Evolutionary conservation across 208 protist genomes (phyloP), one percentile per base, ranked within the genome.

Genomic region (Trypanosoma theileri): DNA sequence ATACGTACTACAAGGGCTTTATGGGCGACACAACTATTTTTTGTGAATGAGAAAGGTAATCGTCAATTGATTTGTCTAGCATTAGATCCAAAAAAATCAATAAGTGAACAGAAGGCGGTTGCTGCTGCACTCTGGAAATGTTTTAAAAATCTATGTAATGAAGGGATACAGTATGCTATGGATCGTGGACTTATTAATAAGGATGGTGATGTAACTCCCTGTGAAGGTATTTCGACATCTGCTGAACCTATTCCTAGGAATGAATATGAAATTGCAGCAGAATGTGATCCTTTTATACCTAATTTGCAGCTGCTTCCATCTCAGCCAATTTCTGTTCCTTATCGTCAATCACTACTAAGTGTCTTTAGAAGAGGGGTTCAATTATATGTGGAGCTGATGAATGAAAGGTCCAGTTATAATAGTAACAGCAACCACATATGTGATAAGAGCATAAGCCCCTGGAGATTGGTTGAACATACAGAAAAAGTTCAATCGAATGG

Each of bases 91-190:
- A 84, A 82, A 24, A 94, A 91, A 73, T 83, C 80, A 35, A 56
- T 71, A 26, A 86, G 83, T 57, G 81, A 90, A 53, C 80, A 87
- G 31, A 91, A 86, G 61, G 86, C 71, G 16, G 59, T 92, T 21
- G 81, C 79, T 1, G 69, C 71, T 16, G 69, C 85, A 0, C 67
- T 94, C 4, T 76, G 68, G 13, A 66, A 78, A 61, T 62, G 26
- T 60, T 94, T 82, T 71, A 57, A 66, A 22, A 55, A 75, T 12
- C 26, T 77, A 26, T 91, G 85, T 56, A 53, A 14, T 0, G 64
- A 64, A 2, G 74, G 67, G 22, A 71, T 94, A 7, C 24, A 69
- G 0, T 59, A 81, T 13, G 88, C 88, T 17, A 52, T 73, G 41
- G 58, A 76, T 12, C 52, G 59, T 41, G 67, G 75, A 0, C 63